Evolutionary conservation across 352 stramenopile genomes (phyloP).

Genomic region (Phytophthora syringae): DNA sequence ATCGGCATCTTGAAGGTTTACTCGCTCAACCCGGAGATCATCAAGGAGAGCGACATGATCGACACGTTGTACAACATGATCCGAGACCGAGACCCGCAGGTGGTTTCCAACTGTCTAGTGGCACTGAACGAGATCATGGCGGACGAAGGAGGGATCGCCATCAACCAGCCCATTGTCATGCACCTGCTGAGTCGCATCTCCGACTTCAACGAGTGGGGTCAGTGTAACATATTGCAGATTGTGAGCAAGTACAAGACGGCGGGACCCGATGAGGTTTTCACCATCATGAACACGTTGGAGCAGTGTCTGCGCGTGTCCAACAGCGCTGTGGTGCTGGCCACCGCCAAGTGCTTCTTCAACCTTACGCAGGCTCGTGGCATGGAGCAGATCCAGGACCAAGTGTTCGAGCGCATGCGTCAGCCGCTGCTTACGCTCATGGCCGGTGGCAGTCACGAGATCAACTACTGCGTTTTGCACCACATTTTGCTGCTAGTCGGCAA

Average conservation of each 20-base stretch:
- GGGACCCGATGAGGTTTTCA: slow-evolving; percentile 96
- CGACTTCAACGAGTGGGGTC: slow-evolving; percentile 99
- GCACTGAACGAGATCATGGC: slow-evolving; percentile 99
- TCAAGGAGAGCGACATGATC: slow-evolving; percentile 95
- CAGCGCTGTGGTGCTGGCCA: slow-evolving; percentile 95
- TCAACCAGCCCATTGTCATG: slow-evolving; percentile 98
- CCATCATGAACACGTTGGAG: slow-evolving; percentile 98
- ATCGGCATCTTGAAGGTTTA: slow-evolving; percentile 99
- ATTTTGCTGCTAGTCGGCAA: slow-evolving; percentile 95
- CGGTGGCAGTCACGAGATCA: slow-evolving; percentile 91
- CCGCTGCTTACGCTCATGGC: slow-evolving; percentile 98
- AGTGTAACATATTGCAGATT: slow-evolving; percentile 97
- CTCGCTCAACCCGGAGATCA: slow-evolving; percentile 91
- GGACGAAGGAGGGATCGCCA: slow-evolving; percentile 96
- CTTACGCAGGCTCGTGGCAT: slow-evolving; percentile 92
- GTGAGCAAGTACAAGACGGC: slow-evolving; percentile 94
- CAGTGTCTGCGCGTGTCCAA: slow-evolving; percentile 96
- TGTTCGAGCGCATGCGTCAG: slow-evolving; percentile 93
- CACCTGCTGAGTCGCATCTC: slow-evolving; percentile 98
- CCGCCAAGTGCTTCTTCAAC: slow-evolving; percentile 97
- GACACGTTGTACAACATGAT: slow-evolving; percentile 99
- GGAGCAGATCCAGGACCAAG: slow-evolving; percentile 88
- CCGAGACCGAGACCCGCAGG: slow-evolving; percentile 96
- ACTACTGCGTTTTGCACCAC: slow-evolving; percentile 98
- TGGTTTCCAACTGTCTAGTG: slow-evolving; percentile 97